phyloP scores from a whole-genome alignment of 2,329 filamentous ascomycete genomes.

The Penicillium janthinellum region DNA sequence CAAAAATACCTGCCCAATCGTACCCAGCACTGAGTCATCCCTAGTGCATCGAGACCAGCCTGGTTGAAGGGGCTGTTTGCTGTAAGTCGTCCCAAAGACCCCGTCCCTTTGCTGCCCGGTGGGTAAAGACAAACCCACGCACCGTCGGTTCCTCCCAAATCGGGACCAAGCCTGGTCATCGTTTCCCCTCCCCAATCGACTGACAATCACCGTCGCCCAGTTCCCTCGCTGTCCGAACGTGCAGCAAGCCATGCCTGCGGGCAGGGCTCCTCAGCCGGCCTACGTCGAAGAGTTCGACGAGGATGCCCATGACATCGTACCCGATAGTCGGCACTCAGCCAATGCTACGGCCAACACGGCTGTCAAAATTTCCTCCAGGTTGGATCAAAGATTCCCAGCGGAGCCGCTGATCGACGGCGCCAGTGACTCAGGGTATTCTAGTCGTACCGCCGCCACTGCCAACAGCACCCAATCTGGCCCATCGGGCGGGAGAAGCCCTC shows the following conservation, averaged over 20 bases:
- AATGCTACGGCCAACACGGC: conserved; percentile 35
- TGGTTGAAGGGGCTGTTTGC: conserved; percentile 11
- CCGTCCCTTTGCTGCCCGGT: conserved; percentile 13
- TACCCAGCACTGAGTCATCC: conserved; percentile 14
- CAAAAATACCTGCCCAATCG: conserved; percentile 6
- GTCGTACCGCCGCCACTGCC: conserved; percentile 57
- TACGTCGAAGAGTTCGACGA: conserved; percentile 54
- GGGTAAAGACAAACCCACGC: conserved; percentile 18
- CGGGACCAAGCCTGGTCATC: conserved; percentile 19
- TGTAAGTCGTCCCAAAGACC: conserved; percentile 22
- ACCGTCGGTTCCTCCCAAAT: conserved; percentile 13
- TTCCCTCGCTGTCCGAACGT: conserved; percentile 28
- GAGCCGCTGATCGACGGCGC: conserved; percentile 50
- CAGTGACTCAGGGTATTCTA: conserved; percentile 66
- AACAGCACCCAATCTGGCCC: conserved; percentile 55
- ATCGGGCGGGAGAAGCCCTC: conserved; percentile 43
- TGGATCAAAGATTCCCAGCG: conserved; percentile 40
- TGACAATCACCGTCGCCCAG: conserved; percentile 26
- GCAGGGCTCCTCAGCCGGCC: conserved; percentile 45
- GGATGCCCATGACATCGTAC: conserved; percentile 44
- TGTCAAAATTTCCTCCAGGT: conserved; percentile 55
- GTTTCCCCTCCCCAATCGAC: conserved; percentile 21
- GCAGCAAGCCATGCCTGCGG: conserved; percentile 39
- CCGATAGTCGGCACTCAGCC: conserved; percentile 49
- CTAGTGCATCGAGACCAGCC: conserved; percentile 3